Base-by-base conservation (phyloP, 768 basidiomycete genomes). In the Mycena amicta region DNA sequence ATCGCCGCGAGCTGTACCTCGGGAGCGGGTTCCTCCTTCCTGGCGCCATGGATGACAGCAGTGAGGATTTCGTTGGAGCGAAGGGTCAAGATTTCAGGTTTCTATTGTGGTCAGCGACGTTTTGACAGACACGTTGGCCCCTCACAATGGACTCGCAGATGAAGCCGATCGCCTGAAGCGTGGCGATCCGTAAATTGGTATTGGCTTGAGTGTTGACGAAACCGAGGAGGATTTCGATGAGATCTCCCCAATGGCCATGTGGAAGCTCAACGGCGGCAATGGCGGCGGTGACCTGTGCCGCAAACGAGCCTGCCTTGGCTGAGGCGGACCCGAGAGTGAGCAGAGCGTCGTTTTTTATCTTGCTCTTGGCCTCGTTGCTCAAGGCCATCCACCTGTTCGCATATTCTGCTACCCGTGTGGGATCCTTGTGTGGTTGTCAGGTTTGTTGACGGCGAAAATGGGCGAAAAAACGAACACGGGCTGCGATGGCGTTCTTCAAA, bases 61-160 rank as follows among this genome's bases (percentile, higher is more conserved):
- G 97, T 99, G 52, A 99, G 76, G 70, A 99, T 99, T 76, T 98
- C 95, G 70, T 99, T 98, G 2, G 96, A 92, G 66, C 93, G 87
- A 57, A 90, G 70, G 52, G 86, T 88, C 59, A 99, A 75, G 58
- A 97, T 89, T 66, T 96, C 94, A 12, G 96, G 95, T 85, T 93
- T 91, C 96, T 98, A 65, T 3, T 53, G 33, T 30, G 69, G 65
- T 53, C 52, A 37, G 54, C 56, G 50, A 37, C 49, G 4, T n/a
- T n/a, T n/a, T n/a, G n/a, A n/a, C n/a, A n/a, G n/a, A n/a, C n/a
- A n/a, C n/a, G n/a, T n/a, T n/a, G 55, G 40, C 41, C 27, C 88
- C 95, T 69, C 67, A 98, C 95, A 78, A 97, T 92, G 55, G 86
- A 81, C 76, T 99, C 97, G 79, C 97, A 99, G 74, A 98, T 95